Evolutionary conservation across 306 rosid genomes (phyloP), one percentile per base, ranked within the genome.

Genomic region (Pyrus pyrifolia): DNA sequence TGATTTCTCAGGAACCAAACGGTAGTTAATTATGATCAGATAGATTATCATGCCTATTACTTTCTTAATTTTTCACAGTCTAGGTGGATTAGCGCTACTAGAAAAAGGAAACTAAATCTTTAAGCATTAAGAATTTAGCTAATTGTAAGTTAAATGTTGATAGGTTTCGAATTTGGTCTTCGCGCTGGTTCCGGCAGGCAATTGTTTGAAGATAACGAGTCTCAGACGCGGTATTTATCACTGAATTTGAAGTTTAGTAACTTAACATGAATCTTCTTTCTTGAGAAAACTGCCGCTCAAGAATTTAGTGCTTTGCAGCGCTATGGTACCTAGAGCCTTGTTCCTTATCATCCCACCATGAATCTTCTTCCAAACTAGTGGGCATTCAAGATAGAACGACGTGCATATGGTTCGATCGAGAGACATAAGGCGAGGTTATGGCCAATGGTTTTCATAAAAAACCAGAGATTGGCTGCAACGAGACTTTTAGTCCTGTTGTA

Each of bases 111-210:
- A 46, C 21, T 57, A 18, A 29, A 57, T 22, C 60, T 18, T 6
- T 13, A 68, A 13, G 23, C 58, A 15, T 69, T 71, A 51, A 38
- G 58, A 66, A 5, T 68, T 61, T 15, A 25, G 68, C 29, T 35
- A 9, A 76, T 60, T 61, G 21, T 71, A 55, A 55, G 68, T 59
- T 76, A 60, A 74, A 22, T 80, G 44, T 80, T 51, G n/a, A 23
- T 23, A 23, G 23, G 83, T 63, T 84, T 80, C 30, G 78, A 11
- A 44, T 67, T 79, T 64, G 69, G 6, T 71, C 73, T 76, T 51
- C 66, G 64, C 76, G 76, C 58, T 30, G 77, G 85, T 80, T 58
- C 72, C 83, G 44, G 89, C 35, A 91, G 97, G 76, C 82, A 78
- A 13, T 86, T 95, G 84, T 78, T 92, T 11, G 92, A 75, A 74